These are phyloP conservation scores for Thermoascus crustaceus DNA, from an alignment of 2,329 filamentous ascomycete species.

Conservation along the genomic window DNA sequence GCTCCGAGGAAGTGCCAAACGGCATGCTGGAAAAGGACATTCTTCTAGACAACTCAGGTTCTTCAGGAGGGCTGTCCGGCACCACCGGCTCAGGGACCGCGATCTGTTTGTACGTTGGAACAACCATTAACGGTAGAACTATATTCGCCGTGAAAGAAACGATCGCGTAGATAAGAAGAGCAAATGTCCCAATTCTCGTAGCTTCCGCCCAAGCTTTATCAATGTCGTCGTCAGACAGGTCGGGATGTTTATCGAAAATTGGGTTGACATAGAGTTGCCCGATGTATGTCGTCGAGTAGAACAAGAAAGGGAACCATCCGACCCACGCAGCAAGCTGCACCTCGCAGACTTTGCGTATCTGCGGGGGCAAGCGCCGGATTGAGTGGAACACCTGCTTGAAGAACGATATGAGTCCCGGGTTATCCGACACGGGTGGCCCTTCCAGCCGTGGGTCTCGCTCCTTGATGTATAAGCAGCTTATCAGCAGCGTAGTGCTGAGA, in stretches of 20 bases:
- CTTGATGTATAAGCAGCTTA: constrained; percentile 61
- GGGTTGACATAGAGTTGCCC: constrained; percentile 88
- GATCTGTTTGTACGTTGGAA: constrained; percentile 58
- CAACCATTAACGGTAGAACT: constrained; percentile 75
- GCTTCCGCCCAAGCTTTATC: constrained; percentile 74
- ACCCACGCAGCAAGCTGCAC: constrained; percentile 87
- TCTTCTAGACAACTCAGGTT: constrained; percentile 17
- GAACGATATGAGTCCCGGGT: constrained; percentile 64
- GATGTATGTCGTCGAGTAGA: constrained; percentile 91
- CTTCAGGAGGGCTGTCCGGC: constrained; percentile 7
- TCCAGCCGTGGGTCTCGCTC: constrained; percentile 76
- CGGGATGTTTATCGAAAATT: constrained; percentile 64
- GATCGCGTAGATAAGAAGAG: constrained; percentile 78
- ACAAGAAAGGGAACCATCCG: constrained; percentile 90
- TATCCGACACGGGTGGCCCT: constrained; percentile 50
- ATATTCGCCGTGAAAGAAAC: constrained; percentile 76
- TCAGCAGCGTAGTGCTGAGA: constrained; percentile 58
- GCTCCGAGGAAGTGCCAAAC: constrained; percentile 23
- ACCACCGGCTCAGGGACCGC: constrained; percentile 6
- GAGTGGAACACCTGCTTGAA: constrained; percentile 71
- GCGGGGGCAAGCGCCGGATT: constrained; percentile 68
- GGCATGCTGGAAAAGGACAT: constrained; percentile 26
- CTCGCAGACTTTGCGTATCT: constrained; percentile 72
- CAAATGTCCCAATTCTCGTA: constrained; percentile 80
- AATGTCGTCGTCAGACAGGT: constrained; percentile 68